These are phyloP conservation scores for Crucibulum laeve DNA, from an alignment of 768 basidiomycete species.

Conservation along the genomic window DNA sequence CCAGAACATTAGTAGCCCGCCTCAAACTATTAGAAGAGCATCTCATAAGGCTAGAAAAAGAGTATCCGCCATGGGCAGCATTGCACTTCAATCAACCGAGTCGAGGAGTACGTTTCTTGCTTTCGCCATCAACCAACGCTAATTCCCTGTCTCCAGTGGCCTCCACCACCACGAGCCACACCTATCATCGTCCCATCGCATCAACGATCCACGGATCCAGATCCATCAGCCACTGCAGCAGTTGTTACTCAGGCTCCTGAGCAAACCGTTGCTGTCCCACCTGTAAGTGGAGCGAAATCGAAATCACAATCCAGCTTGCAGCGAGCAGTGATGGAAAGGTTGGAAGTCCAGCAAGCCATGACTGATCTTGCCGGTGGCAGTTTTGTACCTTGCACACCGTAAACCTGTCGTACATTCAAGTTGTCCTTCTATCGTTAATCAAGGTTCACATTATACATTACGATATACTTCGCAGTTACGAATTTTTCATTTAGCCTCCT, in stretches of 20 bases:
- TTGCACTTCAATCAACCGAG: slow-evolving; percentile 85
- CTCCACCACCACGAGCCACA: slow-evolving; percentile 73
- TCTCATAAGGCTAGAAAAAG: slow-evolving; percentile 69
- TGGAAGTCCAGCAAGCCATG: slow-evolving; percentile 73
- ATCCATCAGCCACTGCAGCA: background rate
- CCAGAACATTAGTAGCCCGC: slow-evolving; percentile 58
- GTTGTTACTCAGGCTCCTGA: slow-evolving; percentile 1
- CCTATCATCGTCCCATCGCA: slow-evolving; percentile 77
- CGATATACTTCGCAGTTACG: too few relatives aligned
- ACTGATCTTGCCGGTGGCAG: slow-evolving; percentile 32
- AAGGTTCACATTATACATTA: too few relatives aligned
- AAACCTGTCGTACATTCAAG: too few relatives aligned
- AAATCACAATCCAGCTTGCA: slow-evolving; percentile 63
- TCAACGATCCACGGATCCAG: slow-evolving; percentile 25
- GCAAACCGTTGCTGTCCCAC: slow-evolving; percentile 1
- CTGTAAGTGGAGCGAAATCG: slow-evolving; percentile 17
- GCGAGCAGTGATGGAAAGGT: slow-evolving; percentile 66
- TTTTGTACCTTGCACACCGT: too few relatives aligned
- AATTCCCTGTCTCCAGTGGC: slow-evolving; percentile 52
- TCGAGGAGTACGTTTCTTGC: slow-evolving; percentile 57
- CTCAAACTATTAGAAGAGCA: slow-evolving; percentile 75
- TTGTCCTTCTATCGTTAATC: too few relatives aligned
- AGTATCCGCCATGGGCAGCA: slow-evolving; percentile 85
- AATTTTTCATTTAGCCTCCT: too few relatives aligned
- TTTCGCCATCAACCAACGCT: slow-evolving; percentile 1